phyloP scores from a whole-genome alignment of 2,329 filamentous ascomycete genomes.

The Nemania sp. region DNA sequence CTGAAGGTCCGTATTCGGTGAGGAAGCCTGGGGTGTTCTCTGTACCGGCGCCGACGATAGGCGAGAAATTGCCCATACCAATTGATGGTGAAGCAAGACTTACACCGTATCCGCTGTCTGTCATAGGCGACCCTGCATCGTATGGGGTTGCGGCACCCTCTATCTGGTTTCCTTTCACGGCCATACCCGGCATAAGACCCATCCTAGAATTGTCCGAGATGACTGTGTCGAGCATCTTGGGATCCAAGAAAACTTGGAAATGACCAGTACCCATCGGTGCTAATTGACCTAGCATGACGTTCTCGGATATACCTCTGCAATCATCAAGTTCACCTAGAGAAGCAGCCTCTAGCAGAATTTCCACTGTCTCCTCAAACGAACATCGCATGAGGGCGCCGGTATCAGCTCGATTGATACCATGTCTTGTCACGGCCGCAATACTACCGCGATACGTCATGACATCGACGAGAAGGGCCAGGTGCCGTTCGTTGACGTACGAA shows the following conservation, averaged over 20 bases:
- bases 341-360: slow-evolving; percentile 94
- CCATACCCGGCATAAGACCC: slow-evolving; percentile 78
- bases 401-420: slow-evolving; percentile 97
- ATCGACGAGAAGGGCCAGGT: slow-evolving; percentile 91
- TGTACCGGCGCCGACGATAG: slow-evolving; percentile 75
- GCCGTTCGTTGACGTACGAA: slow-evolving; percentile 98
- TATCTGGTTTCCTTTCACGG: slow-evolving; percentile 72
- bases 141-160: slow-evolving; percentile 93
- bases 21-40: slow-evolving; percentile 69
- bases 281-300: slow-evolving; percentile 96
- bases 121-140: slow-evolving; percentile 81
- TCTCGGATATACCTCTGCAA: slow-evolving; percentile 97
- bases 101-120: slow-evolving; percentile 66
- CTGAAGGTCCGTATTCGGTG: slow-evolving; percentile 59
- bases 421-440: slow-evolving; percentile 94
- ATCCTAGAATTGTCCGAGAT: slow-evolving; percentile 89
- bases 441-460: slow-evolving; percentile 96
- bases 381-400: slow-evolving; percentile 99
- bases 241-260: slow-evolving; percentile 91
- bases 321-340: slow-evolving; percentile 95
- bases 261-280: slow-evolving; percentile 97
- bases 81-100: slow-evolving; percentile 61
- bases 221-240: slow-evolving; percentile 92
- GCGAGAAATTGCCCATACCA: slow-evolving; percentile 70
- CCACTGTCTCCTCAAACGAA: slow-evolving; percentile 98